Evolutionary conservation across 805 yeast genomes (phyloP).

Genomic region (Ogataea corticis): DNA sequence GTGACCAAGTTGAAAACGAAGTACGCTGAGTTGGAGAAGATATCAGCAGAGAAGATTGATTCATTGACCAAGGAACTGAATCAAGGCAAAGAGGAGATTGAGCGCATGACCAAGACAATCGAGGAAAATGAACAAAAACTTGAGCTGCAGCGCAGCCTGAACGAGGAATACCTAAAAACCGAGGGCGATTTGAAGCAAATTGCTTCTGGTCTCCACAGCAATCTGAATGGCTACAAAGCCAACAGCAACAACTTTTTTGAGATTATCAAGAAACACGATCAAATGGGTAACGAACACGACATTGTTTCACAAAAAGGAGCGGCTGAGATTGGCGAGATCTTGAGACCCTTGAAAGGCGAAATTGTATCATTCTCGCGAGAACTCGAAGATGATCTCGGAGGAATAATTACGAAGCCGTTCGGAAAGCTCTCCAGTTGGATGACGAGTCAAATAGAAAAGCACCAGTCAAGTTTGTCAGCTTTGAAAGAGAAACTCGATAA

Average conservation of each 20-base stretch:
- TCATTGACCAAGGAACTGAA: slow-evolving; percentile 8
- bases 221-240: slow-evolving; percentile 9
- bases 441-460: neutral
- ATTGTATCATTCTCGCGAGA: neutral
- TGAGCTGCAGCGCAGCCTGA: slow-evolving; percentile 14
- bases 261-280: slow-evolving; percentile 8
- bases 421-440: neutral
- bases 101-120: neutral
- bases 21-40: slow-evolving; percentile 32
- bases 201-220: slow-evolving; percentile 6
- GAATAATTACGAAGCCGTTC: neutral
- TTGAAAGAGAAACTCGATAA: neutral
- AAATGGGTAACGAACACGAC: neutral
- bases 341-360: neutral
- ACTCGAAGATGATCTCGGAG: neutral
- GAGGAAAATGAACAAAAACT: slow-evolving; percentile 9
- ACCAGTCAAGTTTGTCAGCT: neutral
- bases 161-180: slow-evolving; percentile 17
- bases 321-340: neutral
- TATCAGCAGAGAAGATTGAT: slow-evolving; percentile 9
- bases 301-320: neutral
- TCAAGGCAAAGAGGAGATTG: neutral
- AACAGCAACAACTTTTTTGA: slow-evolving; percentile 11
- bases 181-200: slow-evolving; percentile 11
- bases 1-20: slow-evolving; percentile 41